Evolutionary conservation across 106 monocot species (phyloP), one percentile per base, ranked within the genome.

Genomic region (Acorus calamus): DNA sequence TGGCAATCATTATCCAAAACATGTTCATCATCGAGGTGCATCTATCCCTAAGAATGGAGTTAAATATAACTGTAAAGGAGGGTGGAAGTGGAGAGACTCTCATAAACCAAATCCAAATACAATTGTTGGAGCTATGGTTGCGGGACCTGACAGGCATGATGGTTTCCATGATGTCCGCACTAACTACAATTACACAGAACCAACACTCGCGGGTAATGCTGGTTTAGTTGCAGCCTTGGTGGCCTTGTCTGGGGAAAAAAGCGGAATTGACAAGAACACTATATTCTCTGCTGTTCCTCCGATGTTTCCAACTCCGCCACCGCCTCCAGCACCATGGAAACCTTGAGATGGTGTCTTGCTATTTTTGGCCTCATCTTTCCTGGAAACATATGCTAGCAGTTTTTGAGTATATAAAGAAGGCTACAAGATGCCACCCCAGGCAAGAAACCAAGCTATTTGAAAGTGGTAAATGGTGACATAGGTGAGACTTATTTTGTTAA

Each of bases 131-230:
- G 69, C 69, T 47, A 69, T 69, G 69, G 69, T 69, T 5, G 69
- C 69, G 6, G 71, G 71, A 12, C 71, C 71, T 42, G 71, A 72
- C 6, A 56, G 56, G 11, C 64, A 72, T n/a, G 71, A 72, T 56
- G 48, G 56, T n/a, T 72, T 72, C 56, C 13, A 62, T 10, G 71
- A 72, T 44, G 64, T 63, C 46, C 63, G 71, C 5, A 72, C 63
- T 14, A 72, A 72, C 12, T 72, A 72, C 48, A 72, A 64, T 43
- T 72, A 72, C 63, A 72, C 71, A 2, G 71, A 72, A 41, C 71
- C 71, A 3, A 56, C 63, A 3, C 71, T 72, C 42, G 71, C 63
- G 4, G 71, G 71, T 13, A 72, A 72, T 64, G 71, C 71, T 49
- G 71, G 71, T 50, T 53, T 72, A 7, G 63, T 72, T 55, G 71